Evolutionary conservation across 2,329 filamentous ascomycete genomes (phyloP), one percentile per base, ranked within the genome.

Genomic region (Aspergillus intermedius): DNA sequence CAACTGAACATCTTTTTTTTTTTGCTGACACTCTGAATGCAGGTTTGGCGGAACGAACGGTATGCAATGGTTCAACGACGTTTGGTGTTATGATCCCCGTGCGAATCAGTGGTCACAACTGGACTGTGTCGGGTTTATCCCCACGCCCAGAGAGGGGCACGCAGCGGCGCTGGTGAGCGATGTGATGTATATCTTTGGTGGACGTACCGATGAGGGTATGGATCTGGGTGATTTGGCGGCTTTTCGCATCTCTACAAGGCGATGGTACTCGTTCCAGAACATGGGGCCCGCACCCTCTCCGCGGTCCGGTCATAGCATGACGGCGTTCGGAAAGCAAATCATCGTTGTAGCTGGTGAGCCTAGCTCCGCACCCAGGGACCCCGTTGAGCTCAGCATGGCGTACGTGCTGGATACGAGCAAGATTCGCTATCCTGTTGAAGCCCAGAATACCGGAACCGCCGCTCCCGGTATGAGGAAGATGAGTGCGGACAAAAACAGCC

Each of bases 191-290:
- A 84, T 98, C 52, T 98, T 98, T 67, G 94, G 94, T 58, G 93
- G 93, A 41, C 86, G 93, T 51, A 96, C 90, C 0, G 89, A 96
- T 63, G 91, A 97, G 58, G 93, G 93, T 1, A 82, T 84, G 23
- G 93, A 98, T 65, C 75, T 98, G 3, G 93, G 91, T 30, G 93
- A 98, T 68, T 77, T 98, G 40, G 91, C 93, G 2, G 93, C 93
- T 8, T 88, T 88, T 68, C 78, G 83, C 44, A 88, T 88, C 59
- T 82, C 86, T 1, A 90, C 90, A 9, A 84, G 88, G 55, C 82
- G 93, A 51, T 98, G 93, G 93, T 98, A 97, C 68, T 98, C 93
- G 32, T 98, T 98, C 71, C 93, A 98, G 64, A 98, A 98, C 64
- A 98, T 98, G 93, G 93, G 93, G 0, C 91, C 91, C 3, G 94